Evolutionary conservation across 305 asterid species (phyloP).

Genomic region (Solanum chacoense): DNA sequence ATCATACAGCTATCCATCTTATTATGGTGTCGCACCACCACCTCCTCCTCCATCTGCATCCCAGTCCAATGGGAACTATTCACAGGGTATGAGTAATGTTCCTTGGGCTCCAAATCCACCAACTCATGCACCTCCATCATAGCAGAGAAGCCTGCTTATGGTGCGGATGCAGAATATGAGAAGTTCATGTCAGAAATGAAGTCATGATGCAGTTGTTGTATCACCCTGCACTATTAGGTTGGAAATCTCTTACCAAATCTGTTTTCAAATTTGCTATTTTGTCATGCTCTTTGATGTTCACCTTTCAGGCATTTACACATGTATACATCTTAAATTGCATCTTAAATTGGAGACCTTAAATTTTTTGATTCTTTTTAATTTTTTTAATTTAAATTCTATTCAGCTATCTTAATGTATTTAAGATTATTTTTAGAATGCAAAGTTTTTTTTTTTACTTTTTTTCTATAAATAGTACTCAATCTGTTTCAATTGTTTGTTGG

Average conservation of each 20-base stretch:
- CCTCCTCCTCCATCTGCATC: constrained; percentile 57
- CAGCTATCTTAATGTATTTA: no score
- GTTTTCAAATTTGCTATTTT: neutral
- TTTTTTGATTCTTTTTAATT: neutral
- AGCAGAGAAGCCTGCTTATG: constrained; percentile 41
- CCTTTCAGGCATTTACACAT: neutral
- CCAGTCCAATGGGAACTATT: constrained; percentile 35
- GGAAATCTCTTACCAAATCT: constrained; percentile 21
- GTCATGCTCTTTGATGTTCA: neutral
- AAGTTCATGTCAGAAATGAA: constrained; percentile 95
- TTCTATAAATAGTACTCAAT: neutral
- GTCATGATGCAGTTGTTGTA: constrained; percentile 12
- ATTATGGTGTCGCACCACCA: constrained; percentile 45
- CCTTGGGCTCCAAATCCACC: constrained; percentile 81
- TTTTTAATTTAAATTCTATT: no score
- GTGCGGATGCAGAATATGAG: constrained; percentile 71
- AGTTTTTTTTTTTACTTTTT: no score
- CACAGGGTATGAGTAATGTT: constrained; percentile 48
- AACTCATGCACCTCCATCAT: constrained; percentile 44
- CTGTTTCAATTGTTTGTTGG: neutral
- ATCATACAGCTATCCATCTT: constrained; percentile 54
- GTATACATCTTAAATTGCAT: neutral
- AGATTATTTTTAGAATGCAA: no score
- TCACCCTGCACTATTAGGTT: neutral
- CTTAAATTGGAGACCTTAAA: neutral